Percentiles rank a stretch among this genome's conserved stretches.
phyloP scores from a whole-genome alignment of 2,329 filamentous ascomycete species.

The Trichoderma polysporum region DNA sequence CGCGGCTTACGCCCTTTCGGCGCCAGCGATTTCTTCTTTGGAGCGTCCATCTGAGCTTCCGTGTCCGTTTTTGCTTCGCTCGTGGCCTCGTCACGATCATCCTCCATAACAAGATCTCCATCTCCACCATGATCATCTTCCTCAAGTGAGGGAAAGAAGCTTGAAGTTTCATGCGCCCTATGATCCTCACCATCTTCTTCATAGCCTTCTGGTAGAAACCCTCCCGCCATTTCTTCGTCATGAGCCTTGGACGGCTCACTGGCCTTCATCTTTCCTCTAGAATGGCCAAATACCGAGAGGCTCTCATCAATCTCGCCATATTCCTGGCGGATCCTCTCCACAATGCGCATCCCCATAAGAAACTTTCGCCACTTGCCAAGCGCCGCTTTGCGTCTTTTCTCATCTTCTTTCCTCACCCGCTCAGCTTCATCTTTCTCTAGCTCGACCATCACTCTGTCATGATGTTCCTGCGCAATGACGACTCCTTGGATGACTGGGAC shows the following conservation, averaged over 20 bases:
- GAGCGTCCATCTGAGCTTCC: not conserved
- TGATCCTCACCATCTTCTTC: constrained; percentile 43
- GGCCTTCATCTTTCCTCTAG: constrained; percentile 27
- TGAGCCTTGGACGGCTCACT: constrained; percentile 28
- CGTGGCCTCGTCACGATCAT: constrained; percentile 20
- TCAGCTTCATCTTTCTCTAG: constrained; percentile 77
- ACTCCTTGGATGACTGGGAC: constrained; percentile 90
- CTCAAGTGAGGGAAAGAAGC: constrained; percentile 50
- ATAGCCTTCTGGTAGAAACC: constrained; percentile 59
- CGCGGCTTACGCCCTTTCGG: not conserved
- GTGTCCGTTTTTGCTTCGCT: not conserved
- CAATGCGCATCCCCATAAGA: constrained; percentile 78
- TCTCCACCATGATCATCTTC: constrained; percentile 41
- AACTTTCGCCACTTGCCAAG: constrained; percentile 83
- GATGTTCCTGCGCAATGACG: constrained; percentile 79
- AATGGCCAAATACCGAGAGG: constrained; percentile 56
- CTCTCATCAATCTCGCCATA: constrained; percentile 64
- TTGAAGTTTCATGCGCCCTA: constrained; percentile 38
- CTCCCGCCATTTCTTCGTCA: constrained; percentile 57
- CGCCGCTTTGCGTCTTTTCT: constrained; percentile 73
- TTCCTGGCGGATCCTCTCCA: constrained; percentile 72
- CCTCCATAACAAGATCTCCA: constrained; percentile 37
- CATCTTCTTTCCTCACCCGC: constrained; percentile 73
- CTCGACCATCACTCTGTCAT: constrained; percentile 71
- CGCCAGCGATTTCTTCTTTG: not conserved